Conservation (phyloP, 768 basidiomycete species). For the Tricholoma terreum region DNA sequence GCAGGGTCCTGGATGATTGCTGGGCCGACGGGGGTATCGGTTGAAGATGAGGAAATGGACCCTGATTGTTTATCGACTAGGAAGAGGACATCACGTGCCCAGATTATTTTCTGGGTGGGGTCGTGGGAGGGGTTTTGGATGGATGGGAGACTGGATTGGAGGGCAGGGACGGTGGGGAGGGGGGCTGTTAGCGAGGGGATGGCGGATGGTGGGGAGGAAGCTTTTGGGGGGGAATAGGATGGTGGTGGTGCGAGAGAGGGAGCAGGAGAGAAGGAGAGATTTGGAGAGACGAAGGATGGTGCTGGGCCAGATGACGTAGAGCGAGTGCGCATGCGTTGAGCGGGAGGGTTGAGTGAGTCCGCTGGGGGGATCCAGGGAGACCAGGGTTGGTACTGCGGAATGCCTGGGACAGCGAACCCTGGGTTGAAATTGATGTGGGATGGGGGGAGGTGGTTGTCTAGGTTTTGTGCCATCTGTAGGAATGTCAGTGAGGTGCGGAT, state of each 20-base stretch:
- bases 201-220: conserved; percentile 24
- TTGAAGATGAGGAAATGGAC: conserved; percentile 27
- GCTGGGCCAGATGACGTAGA: no score
- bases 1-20: conserved; percentile 55
- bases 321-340: conserved; percentile 21
- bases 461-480: conserved; percentile 58
- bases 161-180: conserved; percentile 60
- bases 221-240: conserved; percentile 14
- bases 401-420: conserved; percentile 22
- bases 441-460: conserved; percentile 57
- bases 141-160: conserved; percentile 47
- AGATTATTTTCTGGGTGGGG: conserved; percentile 62
- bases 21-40: conserved; percentile 50
- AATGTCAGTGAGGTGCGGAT: background rate
- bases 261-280: conserved; percentile 1
- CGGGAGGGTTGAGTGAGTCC: background rate
- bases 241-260: conserved; percentile 20
- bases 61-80: conserved; percentile 59
- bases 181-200: conserved; percentile 61
- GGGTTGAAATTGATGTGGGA: conserved; percentile 24
- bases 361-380: conserved; percentile 17
- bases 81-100: conserved; percentile 81
- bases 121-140: conserved; percentile 56
- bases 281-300: no score
- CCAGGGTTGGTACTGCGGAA: conserved; percentile 16